Percentiles rank a stretch among this genome's conserved stretches.
Evolutionary conservation across 176 grass and related monocot species (phyloP).

Genomic region (Poa pratensis): DNA sequence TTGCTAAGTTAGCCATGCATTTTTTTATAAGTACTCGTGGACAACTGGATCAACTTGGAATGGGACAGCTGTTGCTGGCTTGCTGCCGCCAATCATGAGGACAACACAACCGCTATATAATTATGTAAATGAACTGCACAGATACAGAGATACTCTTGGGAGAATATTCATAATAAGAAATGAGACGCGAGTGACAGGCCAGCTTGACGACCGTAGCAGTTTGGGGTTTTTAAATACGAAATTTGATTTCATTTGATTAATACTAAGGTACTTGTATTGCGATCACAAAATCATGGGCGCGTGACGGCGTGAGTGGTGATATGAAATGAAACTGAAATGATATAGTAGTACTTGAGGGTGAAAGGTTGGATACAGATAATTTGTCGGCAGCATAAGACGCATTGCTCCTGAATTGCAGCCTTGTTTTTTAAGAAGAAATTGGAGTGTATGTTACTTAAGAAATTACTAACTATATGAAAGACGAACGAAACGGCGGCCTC

Average conservation of each 20-base stretch:
- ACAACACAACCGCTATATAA: constrained; percentile 14
- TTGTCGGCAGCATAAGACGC: too few species aligned
- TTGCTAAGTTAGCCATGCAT: not conserved
- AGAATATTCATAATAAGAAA: not conserved
- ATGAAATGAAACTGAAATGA: not conserved
- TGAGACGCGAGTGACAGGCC: not conserved
- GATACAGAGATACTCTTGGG: not conserved
- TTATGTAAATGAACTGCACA: not conserved
- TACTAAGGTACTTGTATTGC: not conserved
- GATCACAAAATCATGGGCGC: not conserved
- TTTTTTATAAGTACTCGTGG: not conserved
- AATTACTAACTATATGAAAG: too few species aligned
- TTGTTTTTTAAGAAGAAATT: too few species aligned
- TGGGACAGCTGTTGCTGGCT: constrained; percentile 32
- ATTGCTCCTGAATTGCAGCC: too few species aligned
- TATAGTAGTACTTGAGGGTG: too few species aligned
- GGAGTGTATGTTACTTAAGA: too few species aligned
- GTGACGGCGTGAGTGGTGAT: not conserved
- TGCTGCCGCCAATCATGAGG: constrained; percentile 43
- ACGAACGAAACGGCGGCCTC: too few species aligned
- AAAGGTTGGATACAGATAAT: too few species aligned
- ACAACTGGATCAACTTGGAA: not conserved
- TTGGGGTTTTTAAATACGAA: not conserved
- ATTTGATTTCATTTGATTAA: constrained; percentile 6
- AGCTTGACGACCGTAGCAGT: not conserved